Percentiles rank a stretch among this genome's conserved stretches.
Evolutionary conservation across 2,329 filamentous ascomycete species (phyloP).

Genomic region (Cladosporium sp.): DNA sequence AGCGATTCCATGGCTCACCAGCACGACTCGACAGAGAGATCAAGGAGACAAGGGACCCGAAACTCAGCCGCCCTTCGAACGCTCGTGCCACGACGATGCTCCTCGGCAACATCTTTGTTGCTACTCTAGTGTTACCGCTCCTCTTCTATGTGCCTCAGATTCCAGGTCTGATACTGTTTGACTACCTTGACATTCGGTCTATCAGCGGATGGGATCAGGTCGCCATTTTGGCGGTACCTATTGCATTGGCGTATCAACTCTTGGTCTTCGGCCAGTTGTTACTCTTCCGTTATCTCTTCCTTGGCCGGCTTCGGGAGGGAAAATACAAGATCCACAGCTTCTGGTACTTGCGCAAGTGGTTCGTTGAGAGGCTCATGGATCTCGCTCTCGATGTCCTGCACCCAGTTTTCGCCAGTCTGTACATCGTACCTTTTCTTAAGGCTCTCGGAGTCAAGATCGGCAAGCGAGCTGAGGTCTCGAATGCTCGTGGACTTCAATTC

Average conservation of each 20-base stretch:
- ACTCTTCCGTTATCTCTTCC: slow-evolving; percentile 23
- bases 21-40: slow-evolving; percentile 26
- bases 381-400: slow-evolving; percentile 29
- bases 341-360: slow-evolving; percentile 29
- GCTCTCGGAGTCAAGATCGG: slow-evolving; percentile 29
- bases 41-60: slow-evolving; percentile 19
- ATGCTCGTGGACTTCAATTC: slow-evolving; percentile 26
- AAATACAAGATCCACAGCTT: slow-evolving; percentile 27
- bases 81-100: slow-evolving; percentile 22
- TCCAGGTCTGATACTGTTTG: slow-evolving; percentile 27
- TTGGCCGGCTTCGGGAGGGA: slow-evolving; percentile 25
- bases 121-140: slow-evolving; percentile 23
- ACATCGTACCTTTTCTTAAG: slow-evolving; percentile 29
- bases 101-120: slow-evolving; percentile 22
- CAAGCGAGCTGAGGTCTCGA: slow-evolving; percentile 28
- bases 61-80: slow-evolving; percentile 23
- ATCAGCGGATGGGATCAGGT: slow-evolving; percentile 27
- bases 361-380: slow-evolving; percentile 29
- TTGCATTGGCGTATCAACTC: slow-evolving; percentile 26
- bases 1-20: slow-evolving; percentile 29
- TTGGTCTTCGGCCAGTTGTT: slow-evolving; percentile 27
- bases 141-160: slow-evolving; percentile 27
- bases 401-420: slow-evolving; percentile 29
- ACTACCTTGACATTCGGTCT: slow-evolving; percentile 22
- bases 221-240: slow-evolving; percentile 24